Base-by-base conservation (phyloP, 345 rosid genomes). In the Populus simonii region DNA sequence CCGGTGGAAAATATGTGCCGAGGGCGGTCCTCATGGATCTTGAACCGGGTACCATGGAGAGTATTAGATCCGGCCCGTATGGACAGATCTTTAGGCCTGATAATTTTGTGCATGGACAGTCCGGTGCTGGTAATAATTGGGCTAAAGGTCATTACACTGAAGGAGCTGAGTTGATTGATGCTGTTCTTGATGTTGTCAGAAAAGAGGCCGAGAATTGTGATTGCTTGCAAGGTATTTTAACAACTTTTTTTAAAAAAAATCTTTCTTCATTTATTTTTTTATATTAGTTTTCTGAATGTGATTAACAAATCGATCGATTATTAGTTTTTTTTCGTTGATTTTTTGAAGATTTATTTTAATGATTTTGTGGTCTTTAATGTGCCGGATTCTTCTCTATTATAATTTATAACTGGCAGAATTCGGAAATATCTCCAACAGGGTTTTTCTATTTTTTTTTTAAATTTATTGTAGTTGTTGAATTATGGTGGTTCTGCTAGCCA, bases 1-100 rank as follows among this genome's bases (percentile, higher is more conserved):
- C 97, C 20, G 98, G 97, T 23, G 97, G 97, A 16, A 76, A 97
- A 74, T 94, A 92, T 79, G 98, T 94, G 12, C 98, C 98, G 3
- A 88, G 98, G 9, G 97, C 98, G 5, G 98, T 94, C 17, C 97
- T 92, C 22, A 94, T 94, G 98, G 98, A 94, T 88, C 98, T 94
- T 57, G 98, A 94, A 83, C 98, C 98, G 7, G 98, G 98, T 41
- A 94, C 98, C 39, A 94, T 94, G 98, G 98, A 94, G 66, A 91
- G 96, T 78, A 94, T 94, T 85, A 90, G 98, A 87, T 92, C 97
- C 45, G 97, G 98, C 13, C 93, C 97, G 0, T 91, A 76, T 17
- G 97, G 97, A 43, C 94, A 90, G 91, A 90, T 92, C 84, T 92
- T 92, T 77, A 82, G 97, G 51, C 97, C 97, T 45, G 97, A 92